Base-by-base conservation (phyloP, 768 basidiomycete genomes). In the Tubosaeta sp. region DNA sequence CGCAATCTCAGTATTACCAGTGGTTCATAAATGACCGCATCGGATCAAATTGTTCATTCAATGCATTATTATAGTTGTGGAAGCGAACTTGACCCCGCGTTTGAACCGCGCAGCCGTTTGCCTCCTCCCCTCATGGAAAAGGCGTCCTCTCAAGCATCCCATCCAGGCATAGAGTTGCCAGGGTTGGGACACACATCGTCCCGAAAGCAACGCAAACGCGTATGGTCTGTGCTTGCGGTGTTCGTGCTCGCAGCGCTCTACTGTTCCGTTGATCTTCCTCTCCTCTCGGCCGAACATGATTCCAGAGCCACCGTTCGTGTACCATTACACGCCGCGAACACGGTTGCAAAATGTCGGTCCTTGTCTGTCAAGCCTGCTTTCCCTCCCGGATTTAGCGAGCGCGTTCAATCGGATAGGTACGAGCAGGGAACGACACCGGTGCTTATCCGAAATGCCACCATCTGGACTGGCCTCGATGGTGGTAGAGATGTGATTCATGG, bases 381-480 rank as follows among this genome's bases (percentile, higher is more conserved):
- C 8, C 68, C 79, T 25, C 43, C 61, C 0, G 60, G 76, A 34
- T 86, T 85, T 53, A 61, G 73, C 58, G 49, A 59, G 10, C 79
- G 87, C 11, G 68, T 71, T 8, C 65, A 66, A 31, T 84, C 82
- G 14, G 84, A 87, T 59, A 73, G 85, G 27, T 80, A 73, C 54
- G 79, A 73, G 7, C 63, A 64, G 0, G 85, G 81, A 0, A 85
- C 88, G 1, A 61, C 61, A 4, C 64, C 83, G 1, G 73, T 76
- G 1, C 70, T 84, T 26, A 74, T 93, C 31, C 75, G 71, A 52
- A 89, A 92, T 63, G 88, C 83, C 10, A 82, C 79, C 6, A 77
- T 92, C 27, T 93, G 91, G 91, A 90, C 89, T 3, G 91, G 88
- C 0, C 67, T 71, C 8, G 58, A 74, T 10, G 71, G 78, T 31